Evolutionary conservation across 2,329 filamentous ascomycete species (phyloP).

Genomic region (Aspergillus jensenii): DNA sequence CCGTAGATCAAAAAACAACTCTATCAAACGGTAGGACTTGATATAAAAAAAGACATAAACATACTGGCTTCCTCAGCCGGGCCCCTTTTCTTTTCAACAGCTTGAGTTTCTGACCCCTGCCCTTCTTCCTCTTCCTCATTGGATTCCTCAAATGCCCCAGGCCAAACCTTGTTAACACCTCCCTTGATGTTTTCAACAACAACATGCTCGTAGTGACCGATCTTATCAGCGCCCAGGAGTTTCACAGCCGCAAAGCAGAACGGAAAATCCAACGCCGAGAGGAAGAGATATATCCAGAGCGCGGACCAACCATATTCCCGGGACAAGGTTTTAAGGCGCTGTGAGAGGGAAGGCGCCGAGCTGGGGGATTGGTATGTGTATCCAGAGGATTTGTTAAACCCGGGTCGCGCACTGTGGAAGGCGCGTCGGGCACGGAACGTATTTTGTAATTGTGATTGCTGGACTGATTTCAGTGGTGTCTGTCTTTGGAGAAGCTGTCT

Average conservation of each 20-base stretch:
- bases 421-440: constrained; percentile 22
- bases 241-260: constrained; percentile 91
- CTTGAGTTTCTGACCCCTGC: constrained; percentile 26
- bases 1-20: background rate
- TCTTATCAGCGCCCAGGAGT: constrained; percentile 77
- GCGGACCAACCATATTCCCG: constrained; percentile 94
- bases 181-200: constrained; percentile 40
- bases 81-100: constrained; percentile 61
- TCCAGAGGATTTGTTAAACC: constrained; percentile 13
- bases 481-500: background rate
- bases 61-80: constrained; percentile 67
- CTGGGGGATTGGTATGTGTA: constrained; percentile 17
- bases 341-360: constrained; percentile 58
- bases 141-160: constrained; percentile 16
- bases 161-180: constrained; percentile 40
- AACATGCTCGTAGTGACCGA: constrained; percentile 60
- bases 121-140: constrained; percentile 56
- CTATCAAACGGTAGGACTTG: background rate
- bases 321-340: constrained; percentile 76
- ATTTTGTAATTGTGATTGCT: background rate
- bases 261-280: constrained; percentile 88
- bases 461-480: background rate
- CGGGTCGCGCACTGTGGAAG: constrained; percentile 19
- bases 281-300: constrained; percentile 80
- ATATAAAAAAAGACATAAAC: background rate